A percentile compares a stretch with the other conserved stretches of the same genome.
Evolutionary conservation across 306 rosid genomes (phyloP).

Genomic region (Crotalaria pallida): DNA sequence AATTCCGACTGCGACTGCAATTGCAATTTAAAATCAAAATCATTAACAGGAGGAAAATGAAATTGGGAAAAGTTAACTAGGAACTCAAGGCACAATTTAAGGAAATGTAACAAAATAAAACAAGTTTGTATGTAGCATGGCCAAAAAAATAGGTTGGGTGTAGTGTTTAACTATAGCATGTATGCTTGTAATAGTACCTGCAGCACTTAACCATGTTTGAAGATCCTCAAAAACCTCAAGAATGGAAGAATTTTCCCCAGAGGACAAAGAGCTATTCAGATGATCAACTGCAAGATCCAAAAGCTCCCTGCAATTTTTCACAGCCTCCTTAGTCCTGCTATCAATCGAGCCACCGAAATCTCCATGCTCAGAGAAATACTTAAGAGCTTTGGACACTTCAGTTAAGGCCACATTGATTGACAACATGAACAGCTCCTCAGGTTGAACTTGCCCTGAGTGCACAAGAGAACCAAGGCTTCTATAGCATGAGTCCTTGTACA

Average conservation of each 20-base stretch:
- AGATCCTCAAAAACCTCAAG: slow-evolving; percentile 51
- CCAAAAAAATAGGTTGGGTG: not conserved
- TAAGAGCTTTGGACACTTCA: slow-evolving; percentile 37
- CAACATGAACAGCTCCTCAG: slow-evolving; percentile 43
- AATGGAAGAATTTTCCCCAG: slow-evolving; percentile 28
- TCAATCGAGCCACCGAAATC: slow-evolving; percentile 19
- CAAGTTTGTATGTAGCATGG: not conserved
- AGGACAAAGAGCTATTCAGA: slow-evolving; percentile 37
- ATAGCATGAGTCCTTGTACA: slow-evolving; percentile 53
- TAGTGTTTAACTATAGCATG: not conserved
- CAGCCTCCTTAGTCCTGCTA: slow-evolving; percentile 27
- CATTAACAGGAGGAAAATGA: too few relatives aligned
- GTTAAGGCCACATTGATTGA: slow-evolving; percentile 42
- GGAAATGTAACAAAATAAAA: not conserved
- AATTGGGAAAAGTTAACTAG: not conserved
- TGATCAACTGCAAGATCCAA: slow-evolving; percentile 58
- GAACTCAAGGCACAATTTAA: too few relatives aligned
- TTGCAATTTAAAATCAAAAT: too few relatives aligned
- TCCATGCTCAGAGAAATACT: slow-evolving; percentile 29
- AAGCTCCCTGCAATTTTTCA: slow-evolving; percentile 48
- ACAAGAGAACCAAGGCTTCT: slow-evolving; percentile 31
- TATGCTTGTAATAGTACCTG: slow-evolving; percentile 29
- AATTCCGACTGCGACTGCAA: too few relatives aligned
- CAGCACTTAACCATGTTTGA: slow-evolving; percentile 68
- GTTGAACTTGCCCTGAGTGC: slow-evolving; percentile 32